Evolutionary conservation across 2,329 filamentous ascomycete species (phyloP).

Genomic region (Phialocephala subalpina): DNA sequence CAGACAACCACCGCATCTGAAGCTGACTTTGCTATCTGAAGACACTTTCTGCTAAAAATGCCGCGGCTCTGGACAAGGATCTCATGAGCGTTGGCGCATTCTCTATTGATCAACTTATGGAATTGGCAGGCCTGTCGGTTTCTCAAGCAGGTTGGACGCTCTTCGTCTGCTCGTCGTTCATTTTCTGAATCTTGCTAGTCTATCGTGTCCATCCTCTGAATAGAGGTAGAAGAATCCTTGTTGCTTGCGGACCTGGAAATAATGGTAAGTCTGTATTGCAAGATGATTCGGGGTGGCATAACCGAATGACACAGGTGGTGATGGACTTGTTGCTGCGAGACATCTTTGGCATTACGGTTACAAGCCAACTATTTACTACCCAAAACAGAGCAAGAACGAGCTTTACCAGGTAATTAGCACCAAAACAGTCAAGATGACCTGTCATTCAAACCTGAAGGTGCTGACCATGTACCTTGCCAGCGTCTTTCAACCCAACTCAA

Average conservation of each 20-base stretch:
- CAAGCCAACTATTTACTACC: slow-evolving; percentile 87
- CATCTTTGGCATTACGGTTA: slow-evolving; percentile 95
- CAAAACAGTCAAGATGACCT: neutral
- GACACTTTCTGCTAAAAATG: slow-evolving; percentile 89
- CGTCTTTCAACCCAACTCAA: slow-evolving; percentile 85
- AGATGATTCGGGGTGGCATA: neutral
- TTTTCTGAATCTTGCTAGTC: slow-evolving; percentile 58
- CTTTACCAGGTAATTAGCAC: slow-evolving; percentile 74
- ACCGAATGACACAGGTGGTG: slow-evolving; percentile 69
- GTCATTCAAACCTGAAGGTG: neutral
- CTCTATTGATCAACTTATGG: slow-evolving; percentile 78
- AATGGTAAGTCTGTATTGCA: slow-evolving; percentile 58
- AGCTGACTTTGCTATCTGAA: slow-evolving; percentile 46
- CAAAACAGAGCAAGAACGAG: slow-evolving; percentile 89
- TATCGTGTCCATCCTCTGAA: slow-evolving; percentile 82
- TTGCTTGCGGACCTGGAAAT: slow-evolving; percentile 89
- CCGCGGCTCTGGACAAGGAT: slow-evolving; percentile 88
- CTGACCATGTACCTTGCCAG: slow-evolving; percentile 49
- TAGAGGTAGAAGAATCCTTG: slow-evolving; percentile 76
- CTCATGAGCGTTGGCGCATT: slow-evolving; percentile 91
- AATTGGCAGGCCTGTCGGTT: slow-evolving; percentile 85
- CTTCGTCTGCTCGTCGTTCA: neutral
- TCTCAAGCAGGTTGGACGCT: slow-evolving; percentile 78
- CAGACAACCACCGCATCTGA: neutral
- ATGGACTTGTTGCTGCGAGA: slow-evolving; percentile 92